A percentile compares a stretch with the other conserved stretches of the same genome.
Conservation (phyloP, 2,329 filamentous ascomycete species). For the Simplicillium sp. region DNA sequence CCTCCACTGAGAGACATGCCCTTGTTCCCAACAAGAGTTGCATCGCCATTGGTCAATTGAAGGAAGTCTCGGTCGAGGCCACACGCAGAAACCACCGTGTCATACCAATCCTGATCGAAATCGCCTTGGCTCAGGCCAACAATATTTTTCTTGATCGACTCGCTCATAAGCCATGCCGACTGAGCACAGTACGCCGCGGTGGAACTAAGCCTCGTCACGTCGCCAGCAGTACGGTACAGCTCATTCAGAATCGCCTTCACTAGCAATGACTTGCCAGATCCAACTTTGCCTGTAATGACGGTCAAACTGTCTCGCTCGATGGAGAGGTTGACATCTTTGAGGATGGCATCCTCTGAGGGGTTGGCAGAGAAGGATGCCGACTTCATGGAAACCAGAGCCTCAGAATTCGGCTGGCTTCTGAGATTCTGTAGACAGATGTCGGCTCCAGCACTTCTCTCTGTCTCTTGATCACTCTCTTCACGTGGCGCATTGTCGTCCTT, state of each 20-base stretch:
- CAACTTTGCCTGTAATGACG: constrained; percentile 10
- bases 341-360: constrained; percentile 1
- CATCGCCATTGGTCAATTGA: constrained; percentile 8
- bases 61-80: constrained; percentile 8
- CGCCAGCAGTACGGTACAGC: constrained; percentile 2
- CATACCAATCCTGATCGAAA: constrained; percentile 9
- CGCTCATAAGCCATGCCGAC: constrained; percentile 9
- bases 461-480: neutral
- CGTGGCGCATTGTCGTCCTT: neutral
- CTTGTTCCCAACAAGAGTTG: constrained; percentile 5
- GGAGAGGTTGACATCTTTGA: constrained; percentile 3
- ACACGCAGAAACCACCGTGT: constrained; percentile 5
- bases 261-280: constrained; percentile 10
- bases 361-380: constrained; percentile 3
- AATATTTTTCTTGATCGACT: constrained; percentile 9
- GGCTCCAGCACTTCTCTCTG: neutral
- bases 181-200: constrained; percentile 10
- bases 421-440: neutral
- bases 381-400: no score
- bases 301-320: constrained; percentile 6
- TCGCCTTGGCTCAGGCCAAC: constrained; percentile 1
- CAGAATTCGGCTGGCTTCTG: no score
- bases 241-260: constrained; percentile 9
- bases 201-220: neutral
- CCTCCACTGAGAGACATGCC: constrained; percentile 9